phyloP scores from a whole-genome alignment of 2,329 filamentous ascomycete species.

The Parastagonospora nodorum region DNA sequence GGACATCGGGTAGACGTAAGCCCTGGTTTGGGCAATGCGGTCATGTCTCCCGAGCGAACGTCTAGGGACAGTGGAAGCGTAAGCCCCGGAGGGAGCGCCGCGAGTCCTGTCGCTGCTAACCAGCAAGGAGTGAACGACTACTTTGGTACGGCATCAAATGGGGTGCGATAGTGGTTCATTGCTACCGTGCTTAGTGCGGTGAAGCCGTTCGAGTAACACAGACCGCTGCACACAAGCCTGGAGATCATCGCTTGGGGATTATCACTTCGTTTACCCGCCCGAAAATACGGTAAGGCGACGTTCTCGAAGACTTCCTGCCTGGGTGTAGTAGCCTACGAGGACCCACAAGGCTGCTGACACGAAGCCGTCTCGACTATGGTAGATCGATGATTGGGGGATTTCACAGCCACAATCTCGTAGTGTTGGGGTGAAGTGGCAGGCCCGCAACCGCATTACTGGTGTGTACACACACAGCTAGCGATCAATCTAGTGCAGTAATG shows the following conservation, averaged over 20 bases:
- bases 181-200: no score
- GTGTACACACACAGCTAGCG: no score
- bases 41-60: conserved; percentile 2
- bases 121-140: conserved; percentile 21
- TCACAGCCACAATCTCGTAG: not conserved
- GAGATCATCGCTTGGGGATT: not conserved
- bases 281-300: not conserved
- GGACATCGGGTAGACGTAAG: conserved; percentile 12
- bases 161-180: conserved; percentile 1
- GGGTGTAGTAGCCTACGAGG: not conserved
- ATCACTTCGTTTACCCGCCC: not conserved
- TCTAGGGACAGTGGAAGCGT: conserved; percentile 21
- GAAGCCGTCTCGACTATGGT: not conserved
- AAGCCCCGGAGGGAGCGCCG: conserved; percentile 18
- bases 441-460: no score
- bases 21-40: conserved; percentile 2
- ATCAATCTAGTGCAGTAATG: no score
- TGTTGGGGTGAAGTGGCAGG: not conserved
- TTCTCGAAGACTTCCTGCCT: not conserved
- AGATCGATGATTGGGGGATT: conserved; percentile 4
- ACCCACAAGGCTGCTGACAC: conserved; percentile 19
- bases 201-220: not conserved
- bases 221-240: not conserved
- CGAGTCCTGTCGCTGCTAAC: conserved; percentile 15
- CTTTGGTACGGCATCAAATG: conserved; percentile 24